A percentile compares a stretch with the other conserved stretches of the same genome.
phyloP scores from a whole-genome alignment of 306 rosid species.

The Cucurbita pepo region DNA sequence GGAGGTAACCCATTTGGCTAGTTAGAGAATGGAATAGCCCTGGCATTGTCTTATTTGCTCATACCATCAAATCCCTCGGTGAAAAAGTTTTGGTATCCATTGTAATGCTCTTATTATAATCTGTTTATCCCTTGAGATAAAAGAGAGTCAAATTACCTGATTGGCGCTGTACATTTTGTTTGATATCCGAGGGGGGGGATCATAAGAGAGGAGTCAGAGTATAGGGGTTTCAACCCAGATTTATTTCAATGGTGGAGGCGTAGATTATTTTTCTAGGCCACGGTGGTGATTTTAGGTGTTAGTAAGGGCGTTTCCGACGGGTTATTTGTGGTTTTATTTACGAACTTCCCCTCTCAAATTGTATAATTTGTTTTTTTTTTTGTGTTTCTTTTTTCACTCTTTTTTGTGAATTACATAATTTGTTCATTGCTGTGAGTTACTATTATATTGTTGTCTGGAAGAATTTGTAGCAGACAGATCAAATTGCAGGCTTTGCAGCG shows the following conservation, averaged over 20 bases:
- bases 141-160: background rate
- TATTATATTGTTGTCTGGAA: background rate
- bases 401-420: background rate
- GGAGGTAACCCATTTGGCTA: conserved; percentile 87
- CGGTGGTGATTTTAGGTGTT: conserved; percentile 1
- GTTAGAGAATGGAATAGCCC: conserved; percentile 14
- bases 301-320: background rate
- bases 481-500: conserved; percentile 4
- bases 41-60: conserved; percentile 30
- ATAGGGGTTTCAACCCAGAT: background rate
- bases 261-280: background rate
- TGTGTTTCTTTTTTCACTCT: background rate
- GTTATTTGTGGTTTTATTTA: background rate
- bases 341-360: background rate
- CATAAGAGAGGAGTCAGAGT: background rate
- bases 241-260: background rate
- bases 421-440: background rate
- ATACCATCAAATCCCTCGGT: conserved; percentile 28
- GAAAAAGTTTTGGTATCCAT: conserved; percentile 10
- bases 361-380: background rate
- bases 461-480: background rate
- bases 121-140: background rate
- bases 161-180: conserved; percentile 7
- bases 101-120: background rate
- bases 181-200: background rate